These are phyloP conservation scores for Medicago ruthenica DNA, from an alignment of 306 rosid genomes.

Conservation along the genomic window DNA sequence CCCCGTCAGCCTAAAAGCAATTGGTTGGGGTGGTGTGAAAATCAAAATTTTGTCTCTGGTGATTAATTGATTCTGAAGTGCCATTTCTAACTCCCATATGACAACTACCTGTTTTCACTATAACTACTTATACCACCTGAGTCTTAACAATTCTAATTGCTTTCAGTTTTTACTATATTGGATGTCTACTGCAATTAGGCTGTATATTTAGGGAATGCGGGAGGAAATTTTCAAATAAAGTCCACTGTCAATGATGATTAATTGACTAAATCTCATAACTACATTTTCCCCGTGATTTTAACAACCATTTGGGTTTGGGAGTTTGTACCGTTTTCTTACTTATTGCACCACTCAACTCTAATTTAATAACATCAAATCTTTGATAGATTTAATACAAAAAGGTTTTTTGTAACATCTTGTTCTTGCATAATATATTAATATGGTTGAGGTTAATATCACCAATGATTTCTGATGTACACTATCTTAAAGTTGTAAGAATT, in stretches of 20 bases:
- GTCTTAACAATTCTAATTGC: constrained; percentile 35
- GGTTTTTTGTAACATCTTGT: not conserved
- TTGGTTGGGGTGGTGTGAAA: constrained; percentile 93
- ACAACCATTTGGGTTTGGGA: constrained; percentile 26
- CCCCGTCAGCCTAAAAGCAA: constrained; percentile 98
- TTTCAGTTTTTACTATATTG: constrained; percentile 28
- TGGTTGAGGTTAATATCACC: constrained; percentile 22
- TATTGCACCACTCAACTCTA: constrained; percentile 1
- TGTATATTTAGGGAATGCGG: constrained; percentile 30
- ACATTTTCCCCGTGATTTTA: constrained; percentile 1
- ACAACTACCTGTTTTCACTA: constrained; percentile 54
- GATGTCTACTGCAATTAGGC: constrained; percentile 40
- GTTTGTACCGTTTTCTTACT: constrained; percentile 14
- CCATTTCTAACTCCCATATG: constrained; percentile 75
- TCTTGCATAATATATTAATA: constrained; percentile 22
- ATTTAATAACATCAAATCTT: constrained; percentile 33
- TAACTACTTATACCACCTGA: constrained; percentile 39
- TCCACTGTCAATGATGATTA: constrained; percentile 21
- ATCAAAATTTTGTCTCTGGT: constrained; percentile 99
- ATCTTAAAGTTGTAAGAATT: not conserved
- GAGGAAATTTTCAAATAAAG: constrained; percentile 27
- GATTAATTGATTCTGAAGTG: constrained; percentile 94
- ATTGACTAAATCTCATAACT: constrained; percentile 21
- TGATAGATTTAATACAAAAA: constrained; percentile 21
- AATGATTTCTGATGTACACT: constrained; percentile 13